Evolutionary conservation across 148 eudicot species (phyloP), one percentile per base, ranked within the genome.

Genomic region (Rhododendron griersonianum): DNA sequence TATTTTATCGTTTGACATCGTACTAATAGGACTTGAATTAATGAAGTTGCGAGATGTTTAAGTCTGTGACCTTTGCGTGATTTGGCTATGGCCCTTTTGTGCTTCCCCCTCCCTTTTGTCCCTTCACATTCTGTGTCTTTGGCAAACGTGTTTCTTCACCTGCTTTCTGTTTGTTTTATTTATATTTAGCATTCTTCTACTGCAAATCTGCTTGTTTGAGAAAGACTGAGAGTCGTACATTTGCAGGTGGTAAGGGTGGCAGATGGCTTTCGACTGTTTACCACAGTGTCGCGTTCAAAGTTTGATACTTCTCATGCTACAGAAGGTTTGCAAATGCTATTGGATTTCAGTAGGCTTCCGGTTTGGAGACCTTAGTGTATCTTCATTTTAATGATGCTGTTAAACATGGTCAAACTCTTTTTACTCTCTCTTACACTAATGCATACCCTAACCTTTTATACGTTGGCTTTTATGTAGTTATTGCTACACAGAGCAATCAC

Each of bases 221-320:
- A 21, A 67, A 65, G 6, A 75, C 25, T 79, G 50, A 63, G 45
- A 59, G 15, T n/a, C 15, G 23, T 3, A 51, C 23, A 61, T 82
- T 82, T 92, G 89, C 98, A 97, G 99, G 98, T 90, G 85, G 87
- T 93, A 86, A 92, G 88, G 90, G 98, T 95, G 48, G 91, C 93
- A 2, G 93, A 90, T 87, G 91, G 95, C 81, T 97, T 97, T 81
- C 98, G 91, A 78, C 85, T 97, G 78, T 97, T 97, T 87, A 91
- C 98, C 85, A 97, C 99, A 16, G 89, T 97, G 85, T 90, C 98
- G 80, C 91, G 93, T 91, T 90, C 94, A 76, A 96, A 92, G 85
- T 89, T 88, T 83, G 95, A 93, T 65, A 48, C 83, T 57, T 86
- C 91, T 81, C 88, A 82, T 87, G 81, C 84, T 48, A 78, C 83